Evolutionary conservation across 352 stramenopile genomes (phyloP).

Genomic region (Phytophthora pini): DNA sequence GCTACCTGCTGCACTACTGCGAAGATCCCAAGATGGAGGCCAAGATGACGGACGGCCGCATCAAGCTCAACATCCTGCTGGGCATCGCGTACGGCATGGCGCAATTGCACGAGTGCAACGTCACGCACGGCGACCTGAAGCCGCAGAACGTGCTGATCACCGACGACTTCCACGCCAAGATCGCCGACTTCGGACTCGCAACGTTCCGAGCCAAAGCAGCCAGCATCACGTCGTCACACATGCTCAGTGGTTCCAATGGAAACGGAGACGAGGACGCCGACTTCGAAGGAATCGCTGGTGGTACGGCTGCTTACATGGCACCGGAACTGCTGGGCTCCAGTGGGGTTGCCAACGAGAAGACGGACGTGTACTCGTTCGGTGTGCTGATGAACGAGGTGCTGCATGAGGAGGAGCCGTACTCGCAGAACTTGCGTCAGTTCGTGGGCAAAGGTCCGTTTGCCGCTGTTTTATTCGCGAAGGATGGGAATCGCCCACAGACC

Average conservation of each 20-base stretch:
- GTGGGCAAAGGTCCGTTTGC: conserved; percentile 43
- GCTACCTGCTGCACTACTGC: conserved; percentile 46
- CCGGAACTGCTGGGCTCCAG: conserved; percentile 44
- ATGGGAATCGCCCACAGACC: conserved; percentile 31
- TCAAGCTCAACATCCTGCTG: conserved; percentile 47
- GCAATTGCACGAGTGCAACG: conserved; percentile 42
- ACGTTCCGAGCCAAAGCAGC: conserved; percentile 37
- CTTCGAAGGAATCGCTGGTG: conserved; percentile 38
- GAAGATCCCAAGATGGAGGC: conserved; percentile 37
- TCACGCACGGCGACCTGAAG: conserved; percentile 73
- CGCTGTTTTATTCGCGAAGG: conserved; percentile 36
- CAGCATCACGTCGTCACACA: conserved; percentile 42
- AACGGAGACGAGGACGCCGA: conserved; percentile 30
- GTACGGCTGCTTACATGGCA: conserved; percentile 63
- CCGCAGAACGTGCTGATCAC: conserved; percentile 73
- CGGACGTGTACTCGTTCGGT: conserved; percentile 51
- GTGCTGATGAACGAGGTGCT: conserved; percentile 53
- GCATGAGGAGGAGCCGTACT: conserved; percentile 53
- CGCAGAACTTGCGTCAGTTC: conserved; percentile 41
- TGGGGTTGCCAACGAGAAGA: conserved; percentile 36
- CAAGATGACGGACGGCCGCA: conserved; percentile 47
- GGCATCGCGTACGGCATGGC: conserved; percentile 43
- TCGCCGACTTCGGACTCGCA: conserved; percentile 76
- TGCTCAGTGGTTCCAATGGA: conserved; percentile 19
- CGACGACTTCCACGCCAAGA: conserved; percentile 78